Base-by-base conservation (phyloP, 192 early-diverging fungal species). In the Coemansia sp. region DNA sequence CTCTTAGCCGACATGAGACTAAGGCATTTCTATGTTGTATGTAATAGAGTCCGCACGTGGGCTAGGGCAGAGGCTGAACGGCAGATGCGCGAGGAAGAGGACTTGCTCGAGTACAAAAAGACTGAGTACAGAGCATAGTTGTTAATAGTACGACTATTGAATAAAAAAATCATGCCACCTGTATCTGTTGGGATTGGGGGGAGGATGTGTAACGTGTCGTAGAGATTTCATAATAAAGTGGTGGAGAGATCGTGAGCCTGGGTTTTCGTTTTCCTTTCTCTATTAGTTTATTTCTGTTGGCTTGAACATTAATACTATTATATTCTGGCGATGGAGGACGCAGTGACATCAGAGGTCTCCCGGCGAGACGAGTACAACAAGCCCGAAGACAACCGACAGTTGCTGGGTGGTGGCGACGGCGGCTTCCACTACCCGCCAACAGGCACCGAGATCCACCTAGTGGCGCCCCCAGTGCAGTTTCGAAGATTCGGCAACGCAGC, bases 31-130 rank as follows among this genome's bases (percentile, higher is more conserved):
- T n/a, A n/a, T 21, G 35, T 24, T 37, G n/a, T 63, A 8, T 43
- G 10, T 56, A 17, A 10, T 81, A 88, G 86, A 62, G 67, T 92
- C 48, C 81, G 85, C 52, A 86, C 86, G 18, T 90, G 89, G 90
- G 90, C 90, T 38, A 74, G 68, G 29, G 76, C 79, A 65, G 89
- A 92, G 81, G 90, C 90, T 53, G 81, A 90, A 72, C 85, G 84
- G 58, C 85, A 85, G 64, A 77, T 92, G 82, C 77, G 78, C 63
- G 89, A 86, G 60, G 80, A 86, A 50, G 89, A 88, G 35, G 80
- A 86, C 62, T 29, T 62, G 24, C 69, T 86, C 40, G 85, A 87
- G 39, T 89, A 89, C 76, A 85, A 83, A 62, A 60, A 42, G 39
- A 82, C 80, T 0, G 67, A 61, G 3, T 80, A 80, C 56, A 67